A percentile compares a stretch with the other conserved stretches of the same genome.
These are phyloP conservation scores for Tillandsia leiboldiana DNA, from an alignment of 176 grass and related monocot genomes.

Conservation along the genomic window DNA sequence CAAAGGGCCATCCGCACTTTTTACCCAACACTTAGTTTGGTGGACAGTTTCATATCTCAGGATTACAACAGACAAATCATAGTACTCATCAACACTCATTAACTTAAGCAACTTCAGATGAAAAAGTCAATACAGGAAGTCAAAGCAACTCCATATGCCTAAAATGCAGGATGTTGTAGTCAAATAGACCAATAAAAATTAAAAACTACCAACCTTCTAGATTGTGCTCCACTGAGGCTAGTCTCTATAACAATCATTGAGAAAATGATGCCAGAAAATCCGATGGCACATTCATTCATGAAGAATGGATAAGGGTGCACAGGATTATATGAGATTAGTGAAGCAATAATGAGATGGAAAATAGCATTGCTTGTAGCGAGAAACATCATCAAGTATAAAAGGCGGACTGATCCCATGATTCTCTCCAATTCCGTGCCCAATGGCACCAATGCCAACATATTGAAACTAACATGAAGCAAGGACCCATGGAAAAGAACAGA, in stretches of 20 bases:
- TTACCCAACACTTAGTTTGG: neutral
- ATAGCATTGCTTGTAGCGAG: constrained; percentile 88
- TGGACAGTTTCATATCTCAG: neutral
- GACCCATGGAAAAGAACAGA: constrained; percentile 85
- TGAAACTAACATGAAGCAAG: constrained; percentile 87
- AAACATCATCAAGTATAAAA: constrained; percentile 84
- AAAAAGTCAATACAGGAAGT: neutral
- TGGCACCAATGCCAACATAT: constrained; percentile 90
- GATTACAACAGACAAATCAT: neutral
- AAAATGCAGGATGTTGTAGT: neutral
- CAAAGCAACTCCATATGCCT: neutral
- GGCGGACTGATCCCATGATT: constrained; percentile 92
- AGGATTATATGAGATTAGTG: constrained; percentile 68
- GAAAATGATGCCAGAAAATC: constrained; percentile 96
- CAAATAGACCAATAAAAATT: constrained; percentile 1
- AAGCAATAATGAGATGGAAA: constrained; percentile 74
- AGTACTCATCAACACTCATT: neutral
- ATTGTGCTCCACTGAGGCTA: constrained; percentile 77
- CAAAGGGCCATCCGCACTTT: too few species aligned
- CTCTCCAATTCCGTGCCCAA: constrained; percentile 83
- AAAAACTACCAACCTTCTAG: constrained; percentile 48
- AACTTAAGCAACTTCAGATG: neutral
- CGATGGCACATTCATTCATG: constrained; percentile 79
- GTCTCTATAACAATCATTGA: constrained; percentile 97
- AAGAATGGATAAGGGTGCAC: constrained; percentile 34